These are phyloP conservation scores for Ceratobasidium sp. DNA, from an alignment of 1,284 basidiomycete species.

Conservation along the genomic window DNA sequence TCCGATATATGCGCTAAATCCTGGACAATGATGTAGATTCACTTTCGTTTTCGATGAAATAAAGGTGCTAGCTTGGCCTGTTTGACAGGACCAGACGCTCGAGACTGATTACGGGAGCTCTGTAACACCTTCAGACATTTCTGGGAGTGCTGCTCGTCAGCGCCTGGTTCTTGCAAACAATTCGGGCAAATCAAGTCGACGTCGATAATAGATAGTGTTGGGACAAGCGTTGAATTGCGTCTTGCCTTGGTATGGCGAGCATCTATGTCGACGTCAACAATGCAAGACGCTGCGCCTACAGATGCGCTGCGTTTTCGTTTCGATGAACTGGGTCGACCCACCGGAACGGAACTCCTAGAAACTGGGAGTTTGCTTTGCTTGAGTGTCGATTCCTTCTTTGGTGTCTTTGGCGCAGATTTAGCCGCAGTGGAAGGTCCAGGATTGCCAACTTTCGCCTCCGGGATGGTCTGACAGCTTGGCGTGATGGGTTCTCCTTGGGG, in stretches of 20 bases:
- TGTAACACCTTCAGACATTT: not conserved
- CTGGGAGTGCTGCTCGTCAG: constrained; percentile 3
- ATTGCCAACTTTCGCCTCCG: not conserved
- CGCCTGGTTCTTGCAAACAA: constrained; percentile 14
- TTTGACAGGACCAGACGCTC: not conserved
- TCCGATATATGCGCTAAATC: not conserved
- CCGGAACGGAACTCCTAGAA: constrained; percentile 26
- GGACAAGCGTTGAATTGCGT: not conserved
- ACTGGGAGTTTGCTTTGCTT: constrained; percentile 21
- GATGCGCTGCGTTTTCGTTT: constrained; percentile 36
- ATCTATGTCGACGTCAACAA: not conserved
- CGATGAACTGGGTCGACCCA: not conserved
- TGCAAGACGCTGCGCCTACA: not conserved
- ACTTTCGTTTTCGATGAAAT: constrained; percentile 22
- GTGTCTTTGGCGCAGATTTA: no score
- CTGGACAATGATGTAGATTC: not conserved
- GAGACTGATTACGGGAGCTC: not conserved
- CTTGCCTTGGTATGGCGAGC: not conserved
- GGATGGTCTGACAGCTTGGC: not conserved
- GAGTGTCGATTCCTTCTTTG: not conserved
- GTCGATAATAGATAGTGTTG: constrained; percentile 4
- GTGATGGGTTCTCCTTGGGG: constrained; percentile 30
- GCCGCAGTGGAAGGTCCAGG: not conserved
- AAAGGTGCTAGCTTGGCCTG: constrained; percentile 19
- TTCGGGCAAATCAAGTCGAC: constrained; percentile 21